Conservation (phyloP, 2,329 filamentous ascomycete species). For the Nemania sp. region DNA sequence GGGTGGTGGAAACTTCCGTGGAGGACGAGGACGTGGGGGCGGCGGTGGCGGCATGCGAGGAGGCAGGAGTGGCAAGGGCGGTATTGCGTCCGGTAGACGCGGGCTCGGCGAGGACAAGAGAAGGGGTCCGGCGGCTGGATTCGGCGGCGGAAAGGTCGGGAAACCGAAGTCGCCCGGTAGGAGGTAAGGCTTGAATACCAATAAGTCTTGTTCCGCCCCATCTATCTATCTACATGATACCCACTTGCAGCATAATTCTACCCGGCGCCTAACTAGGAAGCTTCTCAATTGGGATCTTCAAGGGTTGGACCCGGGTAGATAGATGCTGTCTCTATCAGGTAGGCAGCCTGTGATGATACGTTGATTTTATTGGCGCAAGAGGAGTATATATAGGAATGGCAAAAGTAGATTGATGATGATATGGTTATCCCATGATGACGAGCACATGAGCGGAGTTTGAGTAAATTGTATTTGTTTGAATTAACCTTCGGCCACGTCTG, state of each 20-base stretch:
- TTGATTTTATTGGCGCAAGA: conserved; percentile 23
- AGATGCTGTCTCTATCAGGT: not conserved
- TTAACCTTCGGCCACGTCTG: not conserved
- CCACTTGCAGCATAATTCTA: conserved; percentile 15
- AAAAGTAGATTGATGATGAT: conserved; percentile 3
- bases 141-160: conserved; percentile 45
- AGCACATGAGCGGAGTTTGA: not conserved
- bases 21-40: conserved; percentile 24
- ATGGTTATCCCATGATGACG: not conserved
- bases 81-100: conserved; percentile 51
- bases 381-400: conserved; percentile 7
- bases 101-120: conserved; percentile 57
- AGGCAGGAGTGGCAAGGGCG: conserved; percentile 44
- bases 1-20: conserved; percentile 34
- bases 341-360: not conserved
- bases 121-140: conserved; percentile 44
- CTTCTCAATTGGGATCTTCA: not conserved
- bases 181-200: conserved; percentile 32
- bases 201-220: conserved; percentile 4
- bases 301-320: not conserved
- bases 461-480: not conserved
- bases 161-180: conserved; percentile 45
- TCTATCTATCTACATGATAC: conserved; percentile 15
- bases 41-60: conserved; percentile 33
- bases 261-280: not conserved